These are phyloP conservation scores for Fraxinus anomala DNA, from an alignment of 257 asterid genomes.

Conservation along the genomic window DNA sequence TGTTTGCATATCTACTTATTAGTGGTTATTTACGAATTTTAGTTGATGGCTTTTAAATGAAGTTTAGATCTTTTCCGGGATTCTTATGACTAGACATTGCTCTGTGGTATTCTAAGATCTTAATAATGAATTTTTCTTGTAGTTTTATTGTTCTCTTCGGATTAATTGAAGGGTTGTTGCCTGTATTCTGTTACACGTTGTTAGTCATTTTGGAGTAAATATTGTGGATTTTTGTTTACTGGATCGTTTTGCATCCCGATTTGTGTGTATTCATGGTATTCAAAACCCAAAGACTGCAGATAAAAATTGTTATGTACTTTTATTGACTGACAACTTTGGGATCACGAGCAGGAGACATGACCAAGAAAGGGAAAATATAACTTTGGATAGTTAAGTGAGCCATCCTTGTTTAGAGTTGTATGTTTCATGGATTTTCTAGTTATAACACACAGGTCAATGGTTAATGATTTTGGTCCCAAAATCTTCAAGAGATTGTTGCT, in stretches of 20 bases:
- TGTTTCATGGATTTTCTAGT: not conserved
- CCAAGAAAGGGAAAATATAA: no score
- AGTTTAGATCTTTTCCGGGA: not conserved
- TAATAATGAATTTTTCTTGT: not conserved
- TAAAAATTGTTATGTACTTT: not conserved
- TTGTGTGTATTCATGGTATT: no score
- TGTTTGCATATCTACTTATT: not conserved
- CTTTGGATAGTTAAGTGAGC: not conserved
- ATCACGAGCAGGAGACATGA: not conserved
- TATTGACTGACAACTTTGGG: not conserved
- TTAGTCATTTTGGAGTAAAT: not conserved
- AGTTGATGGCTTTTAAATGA: not conserved
- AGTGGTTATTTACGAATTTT: no score
- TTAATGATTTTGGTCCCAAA: not conserved
- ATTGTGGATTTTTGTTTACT: not conserved
- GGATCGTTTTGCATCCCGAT: no score
- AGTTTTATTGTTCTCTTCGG: not conserved
- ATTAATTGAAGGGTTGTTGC: not conserved
- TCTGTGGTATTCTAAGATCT: not conserved
- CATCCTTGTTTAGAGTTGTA: not conserved
- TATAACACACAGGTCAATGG: not conserved
- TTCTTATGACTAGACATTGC: not conserved
- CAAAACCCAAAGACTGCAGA: no score
- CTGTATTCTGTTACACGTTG: not conserved
- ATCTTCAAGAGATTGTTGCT: not conserved